Conservation (phyloP, 495 filamentous ascomycete species). For the Penicillium subrubescens region DNA sequence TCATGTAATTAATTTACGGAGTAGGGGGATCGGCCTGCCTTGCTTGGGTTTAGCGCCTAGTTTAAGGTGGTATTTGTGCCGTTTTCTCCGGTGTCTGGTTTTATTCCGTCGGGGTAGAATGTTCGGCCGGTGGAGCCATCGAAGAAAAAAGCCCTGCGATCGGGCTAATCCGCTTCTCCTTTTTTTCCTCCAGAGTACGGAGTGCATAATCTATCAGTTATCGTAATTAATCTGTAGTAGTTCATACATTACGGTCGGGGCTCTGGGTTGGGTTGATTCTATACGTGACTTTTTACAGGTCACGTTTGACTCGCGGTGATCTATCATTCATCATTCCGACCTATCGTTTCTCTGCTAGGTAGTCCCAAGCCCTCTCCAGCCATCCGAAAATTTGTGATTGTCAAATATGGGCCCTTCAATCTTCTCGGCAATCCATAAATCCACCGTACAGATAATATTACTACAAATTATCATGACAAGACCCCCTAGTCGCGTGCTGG, state of each 20-base stretch:
- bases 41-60: neutral
- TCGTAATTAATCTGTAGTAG: neutral
- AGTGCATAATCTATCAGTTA: neutral
- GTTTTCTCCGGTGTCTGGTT: constrained; percentile 2
- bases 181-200: neutral
- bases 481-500: constrained; percentile 4
- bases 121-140: constrained; percentile 31
- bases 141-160: constrained; percentile 13
- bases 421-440: neutral
- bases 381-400: neutral
- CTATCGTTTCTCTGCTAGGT: neutral
- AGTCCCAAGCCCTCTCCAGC: neutral
- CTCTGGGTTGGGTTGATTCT: neutral
- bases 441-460: neutral
- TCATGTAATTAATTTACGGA: neutral
- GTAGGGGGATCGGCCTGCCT: neutral
- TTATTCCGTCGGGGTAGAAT: constrained; percentile 22
- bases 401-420: neutral
- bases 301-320: neutral
- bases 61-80: constrained; percentile 6
- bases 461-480: neutral
- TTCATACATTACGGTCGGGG: neutral
- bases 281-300: neutral
- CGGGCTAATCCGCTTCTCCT: neutral
- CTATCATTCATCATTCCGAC: neutral